Conservation (phyloP, 2,329 filamentous ascomycete genomes). For the Mycosphaerelloides madeirae region DNA sequence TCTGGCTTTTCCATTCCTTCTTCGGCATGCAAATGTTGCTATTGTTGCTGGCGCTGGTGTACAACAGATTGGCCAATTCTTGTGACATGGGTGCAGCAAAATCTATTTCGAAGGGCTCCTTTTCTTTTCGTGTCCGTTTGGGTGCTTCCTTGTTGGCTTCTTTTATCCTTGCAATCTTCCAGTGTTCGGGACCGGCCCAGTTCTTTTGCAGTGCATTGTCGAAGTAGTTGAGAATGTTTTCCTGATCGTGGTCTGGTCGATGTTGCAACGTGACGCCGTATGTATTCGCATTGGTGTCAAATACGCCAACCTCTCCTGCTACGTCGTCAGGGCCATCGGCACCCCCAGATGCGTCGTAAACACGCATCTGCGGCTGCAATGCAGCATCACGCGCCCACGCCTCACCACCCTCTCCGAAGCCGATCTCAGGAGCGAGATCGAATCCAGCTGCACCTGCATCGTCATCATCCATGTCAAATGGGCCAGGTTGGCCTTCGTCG, state of each 20-base stretch:
- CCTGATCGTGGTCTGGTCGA: constrained; percentile 61
- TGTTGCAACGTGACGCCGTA: constrained; percentile 78
- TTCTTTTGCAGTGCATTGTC: constrained; percentile 95
- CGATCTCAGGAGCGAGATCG: constrained; percentile 60
- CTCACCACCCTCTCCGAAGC: constrained; percentile 93
- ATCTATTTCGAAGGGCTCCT: constrained; percentile 92
- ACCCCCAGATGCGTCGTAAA: constrained; percentile 59
- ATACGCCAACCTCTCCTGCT: constrained; percentile 46
- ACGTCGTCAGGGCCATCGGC: constrained; percentile 50
- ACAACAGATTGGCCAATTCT: constrained; percentile 68
- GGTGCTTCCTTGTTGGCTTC: constrained; percentile 53
- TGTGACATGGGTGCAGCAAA: constrained; percentile 72
- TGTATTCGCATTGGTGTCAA: constrained; percentile 59
- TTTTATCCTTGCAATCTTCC: constrained; percentile 94
- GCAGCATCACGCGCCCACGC: constrained; percentile 90
- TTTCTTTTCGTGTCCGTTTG: constrained; percentile 86
- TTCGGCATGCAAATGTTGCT: constrained; percentile 80
- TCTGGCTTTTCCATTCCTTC: constrained; percentile 93
- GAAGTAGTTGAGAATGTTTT: constrained; percentile 97
- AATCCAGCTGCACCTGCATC: constrained; percentile 60
- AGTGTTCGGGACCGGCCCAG: constrained; percentile 97
- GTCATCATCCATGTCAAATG: constrained; percentile 64
- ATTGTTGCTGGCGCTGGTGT: constrained; percentile 75
- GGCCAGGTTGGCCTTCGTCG: constrained; percentile 41
- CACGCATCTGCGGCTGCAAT: constrained; percentile 76